Base-by-base conservation (phyloP, 306 rosid species). In the Quercus variabilis region DNA sequence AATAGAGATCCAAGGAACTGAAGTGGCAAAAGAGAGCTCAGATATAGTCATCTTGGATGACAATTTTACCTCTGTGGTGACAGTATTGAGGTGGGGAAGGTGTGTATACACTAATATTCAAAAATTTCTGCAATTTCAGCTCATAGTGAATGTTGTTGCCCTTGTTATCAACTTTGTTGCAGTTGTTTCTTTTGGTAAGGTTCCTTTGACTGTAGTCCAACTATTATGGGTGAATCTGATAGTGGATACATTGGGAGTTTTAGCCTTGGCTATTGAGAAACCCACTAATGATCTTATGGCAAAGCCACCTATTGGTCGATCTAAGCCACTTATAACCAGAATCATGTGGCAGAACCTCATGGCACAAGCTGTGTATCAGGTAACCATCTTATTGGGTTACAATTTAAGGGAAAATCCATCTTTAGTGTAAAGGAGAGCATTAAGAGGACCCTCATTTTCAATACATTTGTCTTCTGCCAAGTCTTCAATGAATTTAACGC, bases 171-270 rank as follows among this genome's bases (percentile, higher is more conserved):
- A 80, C 69, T 65, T 74, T 55, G 60, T 73, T 21, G 83, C 79
- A 1, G 83, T 62, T 25, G 20, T 80, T 19, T 74, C 74, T 0
- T 80, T 79, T 3, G 75, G 79, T 2, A 80, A 80, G 69, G 78
- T 80, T 3, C 79, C 79, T 0, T 21, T 80, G 14, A 80, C 83
- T 23, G 60, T 75, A 18, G 83, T 80, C 30, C 83, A 80, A 57
- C 31, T 80, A 63, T 67, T 80, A 26, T 80, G 83, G 83, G 83
- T 80, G 52, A 80, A 80, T 26, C 60, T 80, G n/a, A 80, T 80
- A 68, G 74, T 80, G 83, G 79, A 80, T 59, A 80, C 83, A 17
- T 20, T 80, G 58, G 83, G 83, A 80, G 83, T 79, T 67, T 80
- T 80, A 74, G 83, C 83, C 59, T 73, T 80, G 55, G 79, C 79